Base-by-base conservation (phyloP, 2,329 filamentous ascomycete genomes). In the Fusarium zealandicum region DNA sequence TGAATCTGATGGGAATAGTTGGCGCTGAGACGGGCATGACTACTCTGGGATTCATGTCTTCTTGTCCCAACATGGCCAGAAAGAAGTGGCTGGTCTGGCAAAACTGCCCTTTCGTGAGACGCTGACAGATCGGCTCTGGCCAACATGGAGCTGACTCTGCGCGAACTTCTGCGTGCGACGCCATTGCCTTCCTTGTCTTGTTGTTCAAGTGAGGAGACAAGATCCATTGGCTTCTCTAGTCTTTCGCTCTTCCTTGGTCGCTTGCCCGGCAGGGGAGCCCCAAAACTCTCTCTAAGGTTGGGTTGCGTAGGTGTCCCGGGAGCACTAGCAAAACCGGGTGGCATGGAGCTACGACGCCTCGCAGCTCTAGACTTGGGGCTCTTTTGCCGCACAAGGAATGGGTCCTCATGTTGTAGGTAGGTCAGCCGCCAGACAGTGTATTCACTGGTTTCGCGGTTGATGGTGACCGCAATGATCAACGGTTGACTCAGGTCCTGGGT, bases 81-180 rank as follows among this genome's bases (percentile, higher is more conserved):
- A 8, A 75, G 69, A 3, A 72, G 79, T 61, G 70, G 74, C 70
- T 82, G 83, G 41, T 96, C 92, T 22, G 87, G 83, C 69, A 96
- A 96, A n/a, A 87, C 83, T 1, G 87, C 82, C 66, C 90, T 83
- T 64, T 96, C 92, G 61, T 93, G 90, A 13, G 89, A 95, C 9
- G 90, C 88, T 1, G 91, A 93, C 16, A 97, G 78, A 70, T 97
- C 93, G 27, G 90, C 90, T 66, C 93, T 83, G 13, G 93, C 93
- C 46, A 97, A 80, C 75, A 96, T 83, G 13, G 93, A 98, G 76
- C 95, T 99, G 20, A 98, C 89, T 43, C 95, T 85, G 36, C 95
- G 86, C 14, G 85, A 88, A 57, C 84, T 85, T 54, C 85, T 79
- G 44, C 85, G 76, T 0, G 80, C 81, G 11, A 79, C 78, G 13